These are phyloP conservation scores for Acrocalymma vagum DNA, from an alignment of 2,329 filamentous ascomycete species.

Conservation along the genomic window DNA sequence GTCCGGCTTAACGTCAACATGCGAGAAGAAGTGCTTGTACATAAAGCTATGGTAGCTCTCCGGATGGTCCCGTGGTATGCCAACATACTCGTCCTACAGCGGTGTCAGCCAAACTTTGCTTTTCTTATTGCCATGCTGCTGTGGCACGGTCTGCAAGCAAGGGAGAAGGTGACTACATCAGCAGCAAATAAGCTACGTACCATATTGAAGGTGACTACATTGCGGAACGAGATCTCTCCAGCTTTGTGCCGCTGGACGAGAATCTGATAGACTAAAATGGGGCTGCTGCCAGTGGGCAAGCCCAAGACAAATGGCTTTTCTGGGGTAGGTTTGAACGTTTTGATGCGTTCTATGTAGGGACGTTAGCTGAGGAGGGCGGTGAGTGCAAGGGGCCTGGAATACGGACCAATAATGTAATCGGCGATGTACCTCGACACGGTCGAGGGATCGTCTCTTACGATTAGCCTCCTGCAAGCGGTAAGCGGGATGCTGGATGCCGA, in stretches of 20 bases:
- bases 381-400: slow-evolving; percentile 27
- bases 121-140: slow-evolving; percentile 20
- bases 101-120: slow-evolving; percentile 31
- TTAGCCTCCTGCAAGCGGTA: slow-evolving; percentile 73
- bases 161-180: no score
- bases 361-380: slow-evolving; percentile 29
- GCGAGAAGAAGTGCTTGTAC: slow-evolving; percentile 92
- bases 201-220: slow-evolving; percentile 95
- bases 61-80: slow-evolving; percentile 81
- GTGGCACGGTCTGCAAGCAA: slow-evolving; percentile 26
- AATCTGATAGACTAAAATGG: slow-evolving; percentile 78
- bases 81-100: slow-evolving; percentile 82
- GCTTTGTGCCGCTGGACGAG: slow-evolving; percentile 76
- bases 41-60: slow-evolving; percentile 92
- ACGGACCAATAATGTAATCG: slow-evolving; percentile 77
- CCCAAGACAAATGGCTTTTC: slow-evolving; percentile 82
- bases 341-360: slow-evolving; percentile 71
- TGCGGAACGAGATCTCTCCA: slow-evolving; percentile 80
- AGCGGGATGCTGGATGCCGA: slow-evolving; percentile 28
- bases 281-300: slow-evolving; percentile 83
- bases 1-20: slow-evolving; percentile 79
- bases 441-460: slow-evolving; percentile 77
- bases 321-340: slow-evolving; percentile 75
- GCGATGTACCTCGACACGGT: slow-evolving; percentile 79
- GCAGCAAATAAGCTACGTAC: slow-evolving; percentile 55